These are phyloP conservation scores for Penicillium roqueforti DNA, from an alignment of 495 filamentous ascomycete species.

Conservation along the genomic window DNA sequence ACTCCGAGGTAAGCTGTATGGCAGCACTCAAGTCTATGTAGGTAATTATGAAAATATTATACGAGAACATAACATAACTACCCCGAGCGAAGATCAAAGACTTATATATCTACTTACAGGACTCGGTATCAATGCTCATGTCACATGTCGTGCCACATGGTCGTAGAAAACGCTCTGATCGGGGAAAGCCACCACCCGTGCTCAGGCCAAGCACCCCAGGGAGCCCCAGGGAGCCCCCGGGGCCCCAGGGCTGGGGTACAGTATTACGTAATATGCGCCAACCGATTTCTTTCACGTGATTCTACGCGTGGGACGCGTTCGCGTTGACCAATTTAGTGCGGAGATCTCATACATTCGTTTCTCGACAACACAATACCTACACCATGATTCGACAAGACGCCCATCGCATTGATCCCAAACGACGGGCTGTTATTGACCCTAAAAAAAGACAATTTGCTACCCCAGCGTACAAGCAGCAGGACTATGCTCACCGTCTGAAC, in stretches of 20 bases:
- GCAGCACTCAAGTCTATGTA: neutral
- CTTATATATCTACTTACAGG: neutral
- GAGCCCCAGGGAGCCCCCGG: neutral
- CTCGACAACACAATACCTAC: constrained; percentile 2
- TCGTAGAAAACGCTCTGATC: neutral
- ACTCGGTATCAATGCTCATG: neutral
- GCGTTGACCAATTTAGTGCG: constrained; percentile 21
- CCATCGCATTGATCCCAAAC: constrained; percentile 75
- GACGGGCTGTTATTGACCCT: constrained; percentile 66
- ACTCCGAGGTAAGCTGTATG: constrained; percentile 16
- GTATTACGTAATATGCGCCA: constrained; percentile 1
- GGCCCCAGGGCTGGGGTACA: neutral
- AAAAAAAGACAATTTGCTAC: constrained; percentile 84
- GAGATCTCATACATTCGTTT: neutral
- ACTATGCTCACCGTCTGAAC: constrained; percentile 85
- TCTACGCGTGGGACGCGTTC: constrained; percentile 22
- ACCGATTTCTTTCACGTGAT: constrained; percentile 8
- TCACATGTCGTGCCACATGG: constrained; percentile 6
- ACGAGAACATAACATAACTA: neutral
- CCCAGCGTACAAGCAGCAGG: constrained; percentile 62
- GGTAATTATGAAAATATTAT: neutral
- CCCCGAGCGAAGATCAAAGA: neutral
- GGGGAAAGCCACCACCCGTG: neutral
- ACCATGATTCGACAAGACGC: constrained; percentile 70
- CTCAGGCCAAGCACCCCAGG: neutral